Evolutionary conservation across 2,329 filamentous ascomycete genomes (phyloP).

Genomic region (Penicillium hordei): DNA sequence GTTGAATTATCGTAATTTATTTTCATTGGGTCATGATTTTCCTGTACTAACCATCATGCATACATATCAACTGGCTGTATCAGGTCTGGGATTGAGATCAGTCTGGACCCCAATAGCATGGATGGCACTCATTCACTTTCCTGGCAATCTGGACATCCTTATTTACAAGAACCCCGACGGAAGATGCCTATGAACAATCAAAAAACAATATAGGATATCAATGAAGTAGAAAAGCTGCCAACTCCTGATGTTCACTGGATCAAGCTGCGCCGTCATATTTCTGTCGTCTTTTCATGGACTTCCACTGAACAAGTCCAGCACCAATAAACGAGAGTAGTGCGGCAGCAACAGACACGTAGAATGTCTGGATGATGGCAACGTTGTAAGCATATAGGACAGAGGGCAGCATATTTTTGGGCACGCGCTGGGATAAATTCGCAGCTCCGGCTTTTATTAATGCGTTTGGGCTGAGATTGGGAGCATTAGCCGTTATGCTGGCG

Average conservation of each 20-base stretch:
- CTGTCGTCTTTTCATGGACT: constrained; percentile 33
- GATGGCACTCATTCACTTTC: not conserved
- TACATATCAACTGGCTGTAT: not conserved
- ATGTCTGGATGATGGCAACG: constrained; percentile 38
- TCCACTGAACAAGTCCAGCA: constrained; percentile 41
- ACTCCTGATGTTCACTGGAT: not conserved
- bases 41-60: too few species aligned
- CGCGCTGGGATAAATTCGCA: constrained; percentile 33
- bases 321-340: constrained; percentile 33
- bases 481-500: constrained; percentile 23
- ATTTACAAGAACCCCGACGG: not conserved
- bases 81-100: too few species aligned
- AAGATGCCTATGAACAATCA: not conserved
- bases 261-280: constrained; percentile 2
- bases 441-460: constrained; percentile 38
- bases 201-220: not conserved
- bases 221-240: not conserved
- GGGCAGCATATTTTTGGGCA: constrained; percentile 29
- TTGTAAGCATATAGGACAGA: constrained; percentile 41
- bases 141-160: not conserved
- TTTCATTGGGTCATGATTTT: not conserved
- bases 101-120: too few species aligned
- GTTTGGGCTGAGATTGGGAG: constrained; percentile 28
- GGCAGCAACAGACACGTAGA: constrained; percentile 40
- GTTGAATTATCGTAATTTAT: not conserved